These are phyloP conservation scores for Tolypocladium sp. DNA, from an alignment of 2,329 filamentous ascomycete genomes.

Conservation along the genomic window DNA sequence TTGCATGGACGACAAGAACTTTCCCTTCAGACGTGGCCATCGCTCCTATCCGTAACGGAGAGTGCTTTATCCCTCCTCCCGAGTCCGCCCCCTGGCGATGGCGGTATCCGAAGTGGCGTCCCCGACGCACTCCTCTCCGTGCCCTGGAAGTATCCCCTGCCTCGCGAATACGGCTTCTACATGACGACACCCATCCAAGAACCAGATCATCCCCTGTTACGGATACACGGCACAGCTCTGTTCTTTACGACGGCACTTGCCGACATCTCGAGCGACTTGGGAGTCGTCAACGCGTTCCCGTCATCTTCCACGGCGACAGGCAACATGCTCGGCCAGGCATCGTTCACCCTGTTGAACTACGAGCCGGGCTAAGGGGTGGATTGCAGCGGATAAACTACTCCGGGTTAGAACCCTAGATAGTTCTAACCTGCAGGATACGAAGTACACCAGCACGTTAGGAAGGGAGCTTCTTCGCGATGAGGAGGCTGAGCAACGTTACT, in stretches of 20 bases:
- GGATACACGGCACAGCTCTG: background rate
- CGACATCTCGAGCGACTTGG: background rate
- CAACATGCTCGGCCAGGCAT: background rate
- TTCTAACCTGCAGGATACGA: background rate
- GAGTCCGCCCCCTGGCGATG: too few species aligned
- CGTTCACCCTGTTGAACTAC: background rate
- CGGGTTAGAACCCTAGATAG: background rate
- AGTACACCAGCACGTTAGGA: background rate
- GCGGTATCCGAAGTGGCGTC: background rate
- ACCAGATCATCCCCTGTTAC: background rate
- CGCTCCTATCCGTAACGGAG: background rate
- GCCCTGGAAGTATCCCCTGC: background rate
- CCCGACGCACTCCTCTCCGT: background rate
- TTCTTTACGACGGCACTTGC: background rate
- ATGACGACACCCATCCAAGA: background rate
- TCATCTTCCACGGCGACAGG: background rate
- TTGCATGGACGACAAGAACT: background rate
- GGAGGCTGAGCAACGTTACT: background rate
- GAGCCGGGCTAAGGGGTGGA: background rate
- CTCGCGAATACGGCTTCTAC: background rate
- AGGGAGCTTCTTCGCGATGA: background rate
- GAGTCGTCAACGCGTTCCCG: background rate
- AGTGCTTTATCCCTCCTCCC: background rate
- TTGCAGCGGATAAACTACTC: background rate
- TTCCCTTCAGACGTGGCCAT: background rate